Evolutionary conservation across 371 early-diverging fungal species (phyloP), one percentile per base, ranked within the genome.

Genomic region (Apophysomyces variabilis): DNA sequence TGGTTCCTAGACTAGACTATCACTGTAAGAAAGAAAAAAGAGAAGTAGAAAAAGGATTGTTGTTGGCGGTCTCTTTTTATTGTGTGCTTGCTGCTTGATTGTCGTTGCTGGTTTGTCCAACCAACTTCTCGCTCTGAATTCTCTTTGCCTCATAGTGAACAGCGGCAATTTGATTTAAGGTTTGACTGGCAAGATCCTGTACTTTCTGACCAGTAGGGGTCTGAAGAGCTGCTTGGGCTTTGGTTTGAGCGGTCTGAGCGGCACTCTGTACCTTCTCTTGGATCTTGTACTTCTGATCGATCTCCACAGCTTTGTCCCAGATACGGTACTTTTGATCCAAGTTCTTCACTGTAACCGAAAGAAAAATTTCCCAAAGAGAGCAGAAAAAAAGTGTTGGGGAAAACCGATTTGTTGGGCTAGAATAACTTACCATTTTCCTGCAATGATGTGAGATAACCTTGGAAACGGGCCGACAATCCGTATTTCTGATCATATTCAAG

Each of bases 121-220:
- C 43, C 14, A 44, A 9, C 37, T 65, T 56, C 21, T 58, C 41
- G 26, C 45, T 35, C 64, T 70, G 70, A 66, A 89, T 85, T 38
- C 74, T 79, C 46, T 82, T 79, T 41, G 89, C 87, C 71, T 88
- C 87, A 65, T 77, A 66, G 71, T 86, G 85, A 64, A 88, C 84
- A 57, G 86, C 88, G 32, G 85, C 80, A 60, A 85, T 83, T 65
- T 83, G 84, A 66, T 80, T 79, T 38, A 84, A 67, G 61, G 87
- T 82, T 47, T 82, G 82, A 16, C 61, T 62, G 61, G 85, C 86
- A 62, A 85, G 68, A 16, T 76, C 79, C 9, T 75, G 69, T 1
- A 87, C 82, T 62, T 81, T 83, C 73, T 87, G 87, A 36, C 86
- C 90, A 8, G 87, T 77, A 12, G 85, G 78, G n/a, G 88, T 79